These are phyloP conservation scores for Bidens hawaiensis DNA, from an alignment of 140 eudicot species.

Conservation along the genomic window DNA sequence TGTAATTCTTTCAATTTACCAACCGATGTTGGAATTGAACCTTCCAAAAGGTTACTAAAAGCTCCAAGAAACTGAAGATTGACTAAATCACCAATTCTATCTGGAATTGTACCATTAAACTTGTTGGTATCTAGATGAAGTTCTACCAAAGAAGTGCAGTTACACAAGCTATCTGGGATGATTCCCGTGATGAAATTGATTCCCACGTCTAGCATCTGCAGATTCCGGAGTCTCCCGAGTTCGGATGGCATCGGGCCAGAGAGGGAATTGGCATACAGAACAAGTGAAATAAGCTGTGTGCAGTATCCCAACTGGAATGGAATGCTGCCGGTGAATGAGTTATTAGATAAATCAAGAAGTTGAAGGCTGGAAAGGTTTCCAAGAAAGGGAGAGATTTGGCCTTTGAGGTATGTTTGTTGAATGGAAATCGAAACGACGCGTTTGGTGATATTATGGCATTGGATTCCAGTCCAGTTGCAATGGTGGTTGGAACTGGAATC, in stretches of 20 bases:
- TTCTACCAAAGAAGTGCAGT: slow-evolving; percentile 40
- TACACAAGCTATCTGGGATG: slow-evolving; percentile 57
- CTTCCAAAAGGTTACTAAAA: slow-evolving; percentile 40
- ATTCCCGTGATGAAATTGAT: slow-evolving; percentile 48
- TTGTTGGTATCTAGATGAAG: slow-evolving; percentile 43
- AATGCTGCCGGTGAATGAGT: slow-evolving; percentile 58
- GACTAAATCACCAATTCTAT: slow-evolving; percentile 44
- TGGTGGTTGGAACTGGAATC: slow-evolving; percentile 33
- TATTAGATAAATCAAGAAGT: slow-evolving; percentile 66
- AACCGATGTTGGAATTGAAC: slow-evolving; percentile 58
- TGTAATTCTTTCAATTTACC: no score
- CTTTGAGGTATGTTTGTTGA: slow-evolving; percentile 41
- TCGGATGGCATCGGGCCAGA: slow-evolving; percentile 29
- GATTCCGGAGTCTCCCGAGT: slow-evolving; percentile 50
- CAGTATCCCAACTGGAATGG: slow-evolving; percentile 57
- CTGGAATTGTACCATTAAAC: slow-evolving; percentile 65
- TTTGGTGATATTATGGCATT: slow-evolving; percentile 29
- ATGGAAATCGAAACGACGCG: slow-evolving; percentile 52
- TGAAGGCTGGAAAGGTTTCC: slow-evolving; percentile 82
- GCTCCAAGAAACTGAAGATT: slow-evolving; percentile 48
- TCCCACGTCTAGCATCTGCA: slow-evolving; percentile 44
- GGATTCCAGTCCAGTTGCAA: slow-evolving; percentile 93
- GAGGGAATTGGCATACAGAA: slow-evolving; percentile 46
- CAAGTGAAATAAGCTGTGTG: slow-evolving; percentile 41
- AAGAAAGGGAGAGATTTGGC: slow-evolving; percentile 58